phyloP scores from a whole-genome alignment of 495 filamentous ascomycete genomes.

The Aspergillus affinis region DNA sequence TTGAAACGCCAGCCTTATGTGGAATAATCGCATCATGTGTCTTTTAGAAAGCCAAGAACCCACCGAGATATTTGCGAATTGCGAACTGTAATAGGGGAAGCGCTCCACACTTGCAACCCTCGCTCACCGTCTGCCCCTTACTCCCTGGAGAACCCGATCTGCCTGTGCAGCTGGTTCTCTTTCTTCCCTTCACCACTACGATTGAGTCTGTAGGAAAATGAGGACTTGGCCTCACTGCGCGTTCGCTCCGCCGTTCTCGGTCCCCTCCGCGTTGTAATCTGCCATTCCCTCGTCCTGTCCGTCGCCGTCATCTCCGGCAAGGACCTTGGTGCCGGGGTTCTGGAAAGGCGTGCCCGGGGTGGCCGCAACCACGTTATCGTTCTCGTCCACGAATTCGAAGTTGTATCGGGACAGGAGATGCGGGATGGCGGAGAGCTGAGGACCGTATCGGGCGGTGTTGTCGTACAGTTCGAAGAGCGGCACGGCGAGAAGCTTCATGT shows the following conservation, averaged over 20 bases:
- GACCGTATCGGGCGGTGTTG: slow-evolving; percentile 91
- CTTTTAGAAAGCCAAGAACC: neutral
- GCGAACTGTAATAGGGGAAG: neutral
- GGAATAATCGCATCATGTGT: slow-evolving; percentile 6
- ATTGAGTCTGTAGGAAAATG: neutral
- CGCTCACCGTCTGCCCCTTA: neutral
- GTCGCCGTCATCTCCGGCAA: slow-evolving; percentile 64
- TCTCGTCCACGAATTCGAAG: slow-evolving; percentile 98
- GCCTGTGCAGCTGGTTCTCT: neutral
- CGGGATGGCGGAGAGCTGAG: slow-evolving; percentile 93
- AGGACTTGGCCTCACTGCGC: slow-evolving; percentile 1
- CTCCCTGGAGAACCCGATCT: neutral
- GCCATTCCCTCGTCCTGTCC: slow-evolving; percentile 45
- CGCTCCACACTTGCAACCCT: neutral
- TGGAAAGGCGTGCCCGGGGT: slow-evolving; percentile 67
- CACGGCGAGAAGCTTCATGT: slow-evolving; percentile 98
- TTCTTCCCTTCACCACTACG: neutral
- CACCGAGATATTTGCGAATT: neutral
- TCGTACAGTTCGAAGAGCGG: slow-evolving; percentile 97
- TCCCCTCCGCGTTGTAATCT: slow-evolving; percentile 31
- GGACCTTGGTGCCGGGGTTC: slow-evolving; percentile 63
- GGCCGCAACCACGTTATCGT: slow-evolving; percentile 79
- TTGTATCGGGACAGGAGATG: slow-evolving; percentile 92
- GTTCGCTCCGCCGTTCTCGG: slow-evolving; percentile 23
- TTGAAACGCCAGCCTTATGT: slow-evolving; percentile 16